Percentiles rank a stretch among this genome's conserved stretches.
Evolutionary conservation across 371 early-diverging fungal genomes (phyloP).

Genomic region (Mucor lusitanicus): DNA sequence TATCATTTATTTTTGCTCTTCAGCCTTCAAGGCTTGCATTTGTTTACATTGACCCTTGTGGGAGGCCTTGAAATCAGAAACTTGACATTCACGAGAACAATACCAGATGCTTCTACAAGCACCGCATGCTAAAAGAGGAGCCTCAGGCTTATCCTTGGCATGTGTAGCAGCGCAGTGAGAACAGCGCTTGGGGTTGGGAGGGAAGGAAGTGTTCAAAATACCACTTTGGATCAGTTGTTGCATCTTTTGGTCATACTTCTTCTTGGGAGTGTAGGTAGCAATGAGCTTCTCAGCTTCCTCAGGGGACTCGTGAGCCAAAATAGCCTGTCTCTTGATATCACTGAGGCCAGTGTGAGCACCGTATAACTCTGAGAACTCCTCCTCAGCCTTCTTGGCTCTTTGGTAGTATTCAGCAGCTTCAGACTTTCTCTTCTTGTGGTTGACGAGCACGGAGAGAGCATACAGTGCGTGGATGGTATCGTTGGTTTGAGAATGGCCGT

Average conservation of each 20-base stretch:
- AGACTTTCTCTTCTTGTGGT: conserved; percentile 55
- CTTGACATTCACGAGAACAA: conserved; percentile 67
- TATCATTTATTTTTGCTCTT: conserved; percentile 4
- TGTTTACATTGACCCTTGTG: conserved; percentile 59
- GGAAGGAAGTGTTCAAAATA: conserved; percentile 40
- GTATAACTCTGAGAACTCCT: conserved; percentile 58
- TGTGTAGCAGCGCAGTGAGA: conserved; percentile 57
- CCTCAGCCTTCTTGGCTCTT: conserved; percentile 58
- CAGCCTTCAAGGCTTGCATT: conserved; percentile 15
- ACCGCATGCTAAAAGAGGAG: conserved; percentile 60
- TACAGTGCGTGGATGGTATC: conserved; percentile 61
- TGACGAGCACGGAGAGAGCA: conserved; percentile 54
- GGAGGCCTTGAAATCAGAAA: conserved; percentile 50
- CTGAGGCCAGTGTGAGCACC: conserved; percentile 58
- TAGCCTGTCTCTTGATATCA: conserved; percentile 62
- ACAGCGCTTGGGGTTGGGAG: conserved; percentile 48
- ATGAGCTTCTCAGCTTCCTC: conserved; percentile 42
- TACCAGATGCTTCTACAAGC: conserved; percentile 66
- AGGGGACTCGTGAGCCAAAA: conserved; percentile 44
- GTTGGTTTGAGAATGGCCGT: conserved; percentile 60
- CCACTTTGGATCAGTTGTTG: conserved; percentile 50
- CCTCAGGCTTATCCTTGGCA: conserved; percentile 51
- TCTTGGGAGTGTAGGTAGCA: conserved; percentile 33
- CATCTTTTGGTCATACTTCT: conserved; percentile 38
- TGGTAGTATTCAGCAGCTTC: conserved; percentile 56